Percentiles rank a stretch among this genome's conserved stretches.
Evolutionary conservation across 352 stramenopile genomes (phyloP).

Genomic region (Albugo candida): DNA sequence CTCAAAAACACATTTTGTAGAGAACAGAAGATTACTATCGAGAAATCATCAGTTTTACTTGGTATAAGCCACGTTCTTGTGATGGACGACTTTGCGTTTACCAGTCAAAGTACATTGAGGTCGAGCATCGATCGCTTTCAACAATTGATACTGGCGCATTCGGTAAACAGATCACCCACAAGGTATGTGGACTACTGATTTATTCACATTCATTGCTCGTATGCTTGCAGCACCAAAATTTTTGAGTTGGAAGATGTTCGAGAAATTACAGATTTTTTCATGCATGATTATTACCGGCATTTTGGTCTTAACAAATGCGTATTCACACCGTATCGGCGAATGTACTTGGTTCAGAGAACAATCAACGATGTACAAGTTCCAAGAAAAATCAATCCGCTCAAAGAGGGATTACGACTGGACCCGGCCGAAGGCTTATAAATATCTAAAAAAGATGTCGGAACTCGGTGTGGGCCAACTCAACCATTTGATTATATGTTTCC

Average conservation of each 20-base stretch:
- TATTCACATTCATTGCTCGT: background rate
- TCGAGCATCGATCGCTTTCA: conserved; percentile 44
- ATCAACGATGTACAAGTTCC: conserved; percentile 27
- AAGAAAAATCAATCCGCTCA: conserved; percentile 14
- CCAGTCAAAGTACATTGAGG: conserved; percentile 26
- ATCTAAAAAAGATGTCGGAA: conserved; percentile 40
- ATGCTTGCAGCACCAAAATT: conserved; percentile 20
- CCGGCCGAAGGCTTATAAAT: conserved; percentile 4
- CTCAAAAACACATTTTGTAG: conserved; percentile 28
- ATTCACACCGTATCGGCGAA: conserved; percentile 43
- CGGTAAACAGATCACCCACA: conserved; percentile 43
- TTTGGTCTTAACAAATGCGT: conserved; percentile 65
- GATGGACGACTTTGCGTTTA: conserved; percentile 21
- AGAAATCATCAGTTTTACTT: conserved; percentile 45
- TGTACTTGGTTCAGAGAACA: conserved; percentile 23
- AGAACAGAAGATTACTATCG: conserved; percentile 26
- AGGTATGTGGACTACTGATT: conserved; percentile 13
- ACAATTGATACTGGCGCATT: conserved; percentile 33
- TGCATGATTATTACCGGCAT: conserved; percentile 63
- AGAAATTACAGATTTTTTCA: conserved; percentile 47
- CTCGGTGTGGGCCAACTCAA: conserved; percentile 53
- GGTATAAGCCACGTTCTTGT: conserved; percentile 51
- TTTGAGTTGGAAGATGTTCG: conserved; percentile 30
- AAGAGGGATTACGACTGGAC: conserved; percentile 13
- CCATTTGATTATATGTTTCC: conserved; percentile 66